Evolutionary conservation across 345 rosid species (phyloP), one percentile per base, ranked within the genome.

Genomic region (Rhodomyrtus tomentosa): DNA sequence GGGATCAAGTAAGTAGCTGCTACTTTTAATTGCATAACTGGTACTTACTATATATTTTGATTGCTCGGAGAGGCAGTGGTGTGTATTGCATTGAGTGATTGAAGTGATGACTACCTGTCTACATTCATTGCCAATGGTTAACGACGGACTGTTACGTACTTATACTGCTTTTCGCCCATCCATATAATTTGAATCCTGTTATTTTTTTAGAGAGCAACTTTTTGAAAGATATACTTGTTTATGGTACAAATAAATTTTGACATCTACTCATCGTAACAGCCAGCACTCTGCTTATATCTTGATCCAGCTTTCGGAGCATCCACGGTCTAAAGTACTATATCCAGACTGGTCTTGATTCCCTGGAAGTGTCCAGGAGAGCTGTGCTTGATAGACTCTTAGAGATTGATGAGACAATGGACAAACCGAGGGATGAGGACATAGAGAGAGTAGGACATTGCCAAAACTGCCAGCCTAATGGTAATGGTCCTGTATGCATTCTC

Each of bases 401-500:
- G 86, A 92, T 96, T 86, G 96, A 96, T 84, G 88, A 89, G 86
- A 94, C 96, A 81, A 90, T 96, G 96, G 94, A 93, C 86, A 90
- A 91, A 82, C 99, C 98, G 84, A 95, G 87, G 80, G 82, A 87
- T 53, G 98, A 93, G 87, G 99, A 96, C 88, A 92, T 96, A 86
- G 93, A 90, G 81, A 91, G 94, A 81, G 91, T 95, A 84, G 92
- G 98, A 86, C 85, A 88, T 83, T 95, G 99, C 87, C 94, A 90
- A 86, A 84, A 79, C 85, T 96, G 99, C 87, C 90, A 92, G 82
- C 89, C 85, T 82, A 86, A 89, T 84, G 93, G 91, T 73, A 94
- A 93, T 91, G 99, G 99, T 82, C 95, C 98, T 29, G 87, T 87
- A 4, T 96, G 99, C 87, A 88, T 92, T 87, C 95, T 94, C 27